These are phyloP conservation scores for Claviceps maximensis DNA, from an alignment of 2,329 filamentous ascomycete species.

Conservation along the genomic window DNA sequence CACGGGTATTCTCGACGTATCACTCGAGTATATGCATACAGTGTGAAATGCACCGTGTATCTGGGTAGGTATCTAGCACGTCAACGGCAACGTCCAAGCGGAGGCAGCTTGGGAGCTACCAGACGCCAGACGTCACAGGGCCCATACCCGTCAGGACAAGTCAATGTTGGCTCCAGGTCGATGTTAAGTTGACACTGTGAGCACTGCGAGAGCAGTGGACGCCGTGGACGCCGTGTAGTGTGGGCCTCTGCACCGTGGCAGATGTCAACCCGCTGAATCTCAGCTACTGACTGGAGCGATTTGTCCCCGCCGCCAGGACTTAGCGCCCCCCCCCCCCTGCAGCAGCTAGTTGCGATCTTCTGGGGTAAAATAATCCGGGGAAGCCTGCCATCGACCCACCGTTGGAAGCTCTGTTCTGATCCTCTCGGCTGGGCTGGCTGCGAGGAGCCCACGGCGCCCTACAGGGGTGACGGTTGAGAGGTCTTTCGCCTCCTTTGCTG, in stretches of 20 bases:
- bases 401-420: not conserved
- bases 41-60: too few species aligned
- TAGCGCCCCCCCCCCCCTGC: slow-evolving; percentile 4
- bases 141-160: not conserved
- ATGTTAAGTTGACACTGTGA: not conserved
- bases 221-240: not conserved
- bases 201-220: not conserved
- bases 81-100: not conserved
- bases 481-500: not conserved
- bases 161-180: not conserved
- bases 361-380: slow-evolving; percentile 14
- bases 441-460: not conserved
- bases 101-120: too few species aligned
- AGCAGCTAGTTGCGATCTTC: slow-evolving; percentile 9
- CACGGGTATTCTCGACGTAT: not conserved
- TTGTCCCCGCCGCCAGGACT: not conserved
- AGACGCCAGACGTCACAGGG: too few species aligned
- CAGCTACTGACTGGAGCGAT: not conserved
- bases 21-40: not conserved
- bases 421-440: not conserved
- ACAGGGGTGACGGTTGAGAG: not conserved
- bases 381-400: slow-evolving; percentile 12
- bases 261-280: not conserved
- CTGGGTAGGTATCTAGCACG: too few species aligned
- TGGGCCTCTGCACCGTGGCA: not conserved